These are phyloP conservation scores for Multifurca ochricompacta DNA, from an alignment of 768 basidiomycete genomes.

Conservation along the genomic window DNA sequence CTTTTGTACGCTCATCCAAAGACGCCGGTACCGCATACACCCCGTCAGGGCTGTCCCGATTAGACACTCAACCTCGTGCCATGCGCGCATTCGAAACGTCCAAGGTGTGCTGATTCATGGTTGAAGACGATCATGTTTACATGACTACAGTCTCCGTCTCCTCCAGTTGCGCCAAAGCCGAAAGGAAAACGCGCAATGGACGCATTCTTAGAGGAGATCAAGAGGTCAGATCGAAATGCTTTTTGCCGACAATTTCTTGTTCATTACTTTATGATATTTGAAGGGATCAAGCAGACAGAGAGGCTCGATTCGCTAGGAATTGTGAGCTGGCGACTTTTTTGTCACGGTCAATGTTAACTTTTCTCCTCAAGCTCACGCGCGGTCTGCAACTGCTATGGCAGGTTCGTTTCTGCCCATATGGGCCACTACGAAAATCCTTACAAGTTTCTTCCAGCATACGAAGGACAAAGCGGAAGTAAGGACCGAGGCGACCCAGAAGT, in stretches of 20 bases:
- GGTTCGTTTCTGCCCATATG: conserved; percentile 37
- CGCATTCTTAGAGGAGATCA: conserved; percentile 92
- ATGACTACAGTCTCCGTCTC: conserved; percentile 46
- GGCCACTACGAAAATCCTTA: background rate
- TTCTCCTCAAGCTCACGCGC: conserved; percentile 40
- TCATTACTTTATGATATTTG: background rate
- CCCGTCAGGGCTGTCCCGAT: conserved; percentile 26
- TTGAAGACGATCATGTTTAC: background rate
- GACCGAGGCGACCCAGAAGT: conserved; percentile 86
- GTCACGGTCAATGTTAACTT: background rate
- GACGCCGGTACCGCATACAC: conserved; percentile 45
- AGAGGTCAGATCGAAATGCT: conserved; percentile 45
- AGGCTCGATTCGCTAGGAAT: conserved; percentile 71
- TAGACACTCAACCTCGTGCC: conserved; percentile 28
- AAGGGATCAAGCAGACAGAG: conserved; percentile 90
- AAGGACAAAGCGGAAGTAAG: conserved; percentile 83
- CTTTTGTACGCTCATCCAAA: conserved; percentile 51
- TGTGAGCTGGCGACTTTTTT: conserved; percentile 32
- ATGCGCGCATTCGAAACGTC: conserved; percentile 29
- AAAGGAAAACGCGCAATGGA: conserved; percentile 98
- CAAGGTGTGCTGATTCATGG: conserved; percentile 24
- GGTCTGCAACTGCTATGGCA: conserved; percentile 87
- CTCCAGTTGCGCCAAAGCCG: conserved; percentile 51
- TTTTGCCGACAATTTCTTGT: background rate
- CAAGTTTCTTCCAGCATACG: conserved; percentile 51